Evolutionary conservation across 768 basidiomycete genomes (phyloP), one percentile per base, ranked within the genome.

Genomic region (Podaxis mareebaensis): DNA sequence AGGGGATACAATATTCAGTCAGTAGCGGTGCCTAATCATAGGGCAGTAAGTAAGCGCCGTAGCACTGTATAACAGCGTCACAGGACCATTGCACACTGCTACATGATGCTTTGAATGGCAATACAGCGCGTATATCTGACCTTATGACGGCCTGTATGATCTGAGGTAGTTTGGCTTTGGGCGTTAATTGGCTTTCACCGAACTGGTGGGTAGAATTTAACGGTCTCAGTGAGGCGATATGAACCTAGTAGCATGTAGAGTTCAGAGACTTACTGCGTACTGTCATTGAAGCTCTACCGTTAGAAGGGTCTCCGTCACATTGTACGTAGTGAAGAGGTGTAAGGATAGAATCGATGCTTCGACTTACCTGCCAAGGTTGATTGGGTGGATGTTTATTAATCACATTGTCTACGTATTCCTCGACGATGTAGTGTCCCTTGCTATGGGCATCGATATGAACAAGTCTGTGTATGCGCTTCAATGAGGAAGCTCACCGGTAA

Each of bases 121-220:
- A 30, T 54, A 61, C 74, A 56, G 72, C 53, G 60, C 64, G 30
- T 38, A 44, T 55, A 57, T 49, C 46, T 63, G 24, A 88, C 90
- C 88, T 91, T 67, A 93, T 83, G 61, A 90, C 73, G 17, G 89
- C 88, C 67, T 90, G 88, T 3, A 93, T 80, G 54, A 93, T 82
- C 59, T 87, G 82, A 0, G 89, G 81, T n/a, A 92, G 74, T 67
- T 86, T 89, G n/a, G 77, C 69, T 72, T 88, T 93, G 24, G 86
- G 72, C 17, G 85, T 77, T 39, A 89, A 76, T 71, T 91, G 90
- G 67, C 87, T 91, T 60, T 92, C 88, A 28, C 90, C 92, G 70
- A 91, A 93, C 91, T 93, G 60, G 59, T 61, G 60, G 53, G 66
- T 51, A 38, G 56, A 54, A 52, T 70, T 63, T 70, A 56, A 49